phyloP scores from a whole-genome alignment of 2,329 filamentous ascomycete species.

The Ceratocystis alfenasii region DNA sequence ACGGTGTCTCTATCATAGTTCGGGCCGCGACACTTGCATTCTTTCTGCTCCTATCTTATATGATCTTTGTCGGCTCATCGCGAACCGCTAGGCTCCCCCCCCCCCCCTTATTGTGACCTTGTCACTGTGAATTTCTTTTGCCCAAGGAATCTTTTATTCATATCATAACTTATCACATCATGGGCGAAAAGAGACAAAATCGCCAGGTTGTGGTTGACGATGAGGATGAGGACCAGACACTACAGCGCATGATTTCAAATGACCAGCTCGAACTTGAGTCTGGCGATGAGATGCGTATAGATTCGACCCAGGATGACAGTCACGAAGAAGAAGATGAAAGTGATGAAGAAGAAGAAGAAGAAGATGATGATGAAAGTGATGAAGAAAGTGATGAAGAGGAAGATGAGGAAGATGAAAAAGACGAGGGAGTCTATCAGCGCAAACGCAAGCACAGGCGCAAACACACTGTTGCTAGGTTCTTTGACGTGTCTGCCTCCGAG shows the following conservation, averaged over 20 bases:
- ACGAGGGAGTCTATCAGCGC: background rate
- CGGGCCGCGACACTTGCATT: too few relatives aligned
- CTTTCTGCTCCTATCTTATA: too few relatives aligned
- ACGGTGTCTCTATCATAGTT: too few relatives aligned
- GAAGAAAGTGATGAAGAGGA: background rate
- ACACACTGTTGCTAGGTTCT: slow-evolving; percentile 11
- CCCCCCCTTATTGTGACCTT: too few relatives aligned
- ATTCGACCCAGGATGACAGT: background rate
- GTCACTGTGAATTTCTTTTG: background rate
- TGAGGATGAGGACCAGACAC: background rate
- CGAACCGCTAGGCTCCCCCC: too few relatives aligned
- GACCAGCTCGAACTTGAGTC: background rate
- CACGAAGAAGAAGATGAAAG: background rate
- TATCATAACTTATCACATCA: background rate
- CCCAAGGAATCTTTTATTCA: background rate
- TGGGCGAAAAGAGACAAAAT: background rate
- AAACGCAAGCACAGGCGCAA: background rate
- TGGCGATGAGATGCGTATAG: background rate
- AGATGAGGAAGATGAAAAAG: background rate
- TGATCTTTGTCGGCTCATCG: too few relatives aligned
- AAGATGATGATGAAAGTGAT: background rate
- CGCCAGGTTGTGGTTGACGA: background rate
- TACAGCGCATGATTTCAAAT: slow-evolving; percentile 8
- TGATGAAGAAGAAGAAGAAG: background rate
- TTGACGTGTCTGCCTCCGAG: slow-evolving; percentile 15